A percentile compares a stretch with the other conserved stretches of the same genome.
Evolutionary conservation across 139 green algal genomes (phyloP).

Genomic region (Zygnema circumcarinatum): DNA sequence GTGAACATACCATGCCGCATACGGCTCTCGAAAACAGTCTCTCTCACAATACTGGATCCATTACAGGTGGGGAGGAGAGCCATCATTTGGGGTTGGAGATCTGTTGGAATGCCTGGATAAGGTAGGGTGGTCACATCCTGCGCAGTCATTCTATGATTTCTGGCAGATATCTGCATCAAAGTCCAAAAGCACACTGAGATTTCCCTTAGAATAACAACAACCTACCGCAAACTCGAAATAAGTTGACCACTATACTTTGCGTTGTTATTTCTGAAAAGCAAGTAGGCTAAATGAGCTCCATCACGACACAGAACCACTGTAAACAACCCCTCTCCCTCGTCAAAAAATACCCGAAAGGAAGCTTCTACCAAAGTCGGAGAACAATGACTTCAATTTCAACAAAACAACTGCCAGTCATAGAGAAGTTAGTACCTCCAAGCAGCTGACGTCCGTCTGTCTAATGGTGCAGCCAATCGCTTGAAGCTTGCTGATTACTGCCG

Average conservation of each 20-base stretch:
- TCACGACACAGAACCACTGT: no score
- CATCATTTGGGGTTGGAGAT: constrained; percentile 70
- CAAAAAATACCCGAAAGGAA: no score
- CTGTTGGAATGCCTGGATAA: constrained; percentile 71
- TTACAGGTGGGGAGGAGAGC: constrained; percentile 53
- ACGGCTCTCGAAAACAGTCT: constrained; percentile 70
- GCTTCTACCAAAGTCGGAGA: no score
- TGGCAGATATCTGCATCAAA: constrained; percentile 29
- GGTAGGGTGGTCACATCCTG: constrained; percentile 64
- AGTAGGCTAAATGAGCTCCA: no score
- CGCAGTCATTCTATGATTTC: neutral
- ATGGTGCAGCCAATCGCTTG: constrained; percentile 56
- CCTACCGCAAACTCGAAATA: no score
- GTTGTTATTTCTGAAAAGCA: no score
- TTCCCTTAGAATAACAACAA: no score
- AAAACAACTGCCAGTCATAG: no score
- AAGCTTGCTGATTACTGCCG: constrained; percentile 61
- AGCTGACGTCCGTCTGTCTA: constrained; percentile 28
- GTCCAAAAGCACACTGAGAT: no score
- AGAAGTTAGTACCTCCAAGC: constrained; percentile 10
- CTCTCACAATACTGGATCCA: constrained; percentile 54
- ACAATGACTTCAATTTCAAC: no score
- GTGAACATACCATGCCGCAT: constrained; percentile 61
- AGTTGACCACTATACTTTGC: no score
- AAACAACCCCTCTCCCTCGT: no score